Evolutionary conservation across 441 rosid species (phyloP), one percentile per base, ranked within the genome.

Genomic region (Aquilaria agallochum): DNA sequence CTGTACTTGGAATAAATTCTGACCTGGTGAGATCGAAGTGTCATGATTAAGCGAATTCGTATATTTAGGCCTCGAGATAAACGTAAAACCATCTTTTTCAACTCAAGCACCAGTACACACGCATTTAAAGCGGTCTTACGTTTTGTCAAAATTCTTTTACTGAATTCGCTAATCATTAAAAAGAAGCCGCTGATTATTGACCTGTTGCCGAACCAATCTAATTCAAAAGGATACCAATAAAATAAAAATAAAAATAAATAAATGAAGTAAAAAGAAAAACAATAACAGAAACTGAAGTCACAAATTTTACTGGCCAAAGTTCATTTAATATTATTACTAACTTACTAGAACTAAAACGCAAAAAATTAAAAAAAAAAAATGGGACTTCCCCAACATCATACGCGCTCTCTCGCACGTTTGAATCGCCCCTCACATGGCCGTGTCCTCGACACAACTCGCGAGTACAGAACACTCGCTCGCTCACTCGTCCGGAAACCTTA

Each of bases 71-170:
- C 54, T 15, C 12, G 20, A 9, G 59, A 8, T 49, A 13, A 36
- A 33, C 56, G 32, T 31, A 12, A 49, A 53, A 59, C 14, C 8
- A 53, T 15, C n/a, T 20, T 56, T 11, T 48, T 2, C 8, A 49
- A 44, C 51, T 46, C 6, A 46, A 30, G 53, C 12, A 31, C 40
- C 1, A 58, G 46, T 13, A 10, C 40, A 15, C 31, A 52, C 32
- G 65, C 62, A 63, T 76, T 76, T 60, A 67, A 60, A 55, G 68
- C 67, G 51, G 58, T 33, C 63, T 58, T 59, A 68, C 69, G 66
- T 68, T 65, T 74, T 68, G 57, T 52, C 57, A 62, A 52, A 52
- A 51, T 52, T 60, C 4, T 20, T 36, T 36, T 45, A 42, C 44
- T 13, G 30, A 53, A 13, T 53, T 61, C 48, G 56, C 69, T 59